Evolutionary conservation across 1,139 yeast genomes (phyloP).

Genomic region (Candida tunisiensis): DNA sequence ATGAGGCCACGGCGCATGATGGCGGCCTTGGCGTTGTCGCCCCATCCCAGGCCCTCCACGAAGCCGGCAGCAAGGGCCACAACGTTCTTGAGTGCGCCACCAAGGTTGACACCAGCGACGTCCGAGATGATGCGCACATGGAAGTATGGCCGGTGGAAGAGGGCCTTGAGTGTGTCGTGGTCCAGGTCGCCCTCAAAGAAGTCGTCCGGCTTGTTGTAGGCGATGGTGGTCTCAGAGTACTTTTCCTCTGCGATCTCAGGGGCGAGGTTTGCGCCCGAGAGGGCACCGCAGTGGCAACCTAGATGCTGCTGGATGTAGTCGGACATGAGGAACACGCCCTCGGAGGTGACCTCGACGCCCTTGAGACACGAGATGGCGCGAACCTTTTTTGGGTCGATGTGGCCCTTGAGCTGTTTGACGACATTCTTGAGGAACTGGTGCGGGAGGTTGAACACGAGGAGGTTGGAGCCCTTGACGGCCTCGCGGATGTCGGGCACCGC

Average conservation of each 20-base stretch:
- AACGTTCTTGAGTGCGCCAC: slow-evolving; percentile 90
- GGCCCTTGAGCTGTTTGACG: slow-evolving; percentile 59
- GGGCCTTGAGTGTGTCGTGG: slow-evolving; percentile 43
- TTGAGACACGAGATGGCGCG: slow-evolving; percentile 88
- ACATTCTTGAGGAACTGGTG: slow-evolving; percentile 77
- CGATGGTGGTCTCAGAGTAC: slow-evolving; percentile 93
- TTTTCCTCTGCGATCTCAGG: slow-evolving; percentile 86
- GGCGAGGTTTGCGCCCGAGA: slow-evolving; percentile 91
- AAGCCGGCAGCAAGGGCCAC: slow-evolving; percentile 90
- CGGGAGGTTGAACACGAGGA: slow-evolving; percentile 79
- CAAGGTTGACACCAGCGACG: slow-evolving; percentile 85
- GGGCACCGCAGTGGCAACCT: slow-evolving; percentile 82
- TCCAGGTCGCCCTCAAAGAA: slow-evolving; percentile 55
- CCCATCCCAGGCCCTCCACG: slow-evolving; percentile 95
- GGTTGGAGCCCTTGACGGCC: slow-evolving; percentile 62
- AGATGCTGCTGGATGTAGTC: slow-evolving; percentile 58
- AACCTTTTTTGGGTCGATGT: slow-evolving; percentile 43
- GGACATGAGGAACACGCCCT: slow-evolving; percentile 68
- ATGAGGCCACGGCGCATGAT: slow-evolving; percentile 84
- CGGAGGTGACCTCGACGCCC: slow-evolving; percentile 71
- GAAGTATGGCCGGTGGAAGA: slow-evolving; percentile 92
- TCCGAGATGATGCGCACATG: slow-evolving; percentile 82
- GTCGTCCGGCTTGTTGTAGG: slow-evolving; percentile 58
- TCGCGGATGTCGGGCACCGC: slow-evolving; percentile 73
- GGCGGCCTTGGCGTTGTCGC: slow-evolving; percentile 93